Base-by-base conservation (phyloP, 1,139 yeast species). In the Oligophagozyma castellii region DNA sequence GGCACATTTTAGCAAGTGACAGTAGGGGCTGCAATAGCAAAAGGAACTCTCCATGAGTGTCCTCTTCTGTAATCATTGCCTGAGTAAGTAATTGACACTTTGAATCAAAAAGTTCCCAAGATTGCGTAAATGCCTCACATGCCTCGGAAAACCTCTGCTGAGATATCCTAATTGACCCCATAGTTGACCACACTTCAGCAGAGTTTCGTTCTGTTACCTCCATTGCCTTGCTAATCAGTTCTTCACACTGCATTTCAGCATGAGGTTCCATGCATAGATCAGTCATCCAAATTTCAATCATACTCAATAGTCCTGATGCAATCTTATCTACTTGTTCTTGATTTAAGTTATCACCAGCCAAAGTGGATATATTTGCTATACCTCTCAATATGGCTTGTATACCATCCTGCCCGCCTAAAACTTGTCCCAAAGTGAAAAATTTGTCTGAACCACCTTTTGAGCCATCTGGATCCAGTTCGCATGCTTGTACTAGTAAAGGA, bases 281-380 rank as follows among this genome's bases (percentile, higher is more conserved):
- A 1, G 99, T 92, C 98, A 89, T 89, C 95, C 96, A 89, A 36
- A 92, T 81, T 55, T 89, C 99, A 44, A 89, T 78, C 58, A 77
- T 67, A 7, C 95, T 78, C 41, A 86, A 74, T 18, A 83, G 61
- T 0, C 92, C 95, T 47, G 73, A 79, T 40, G 78, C 73, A 18
- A 78, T 52, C 42, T 68, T 63, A 21, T 51, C 52, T 1, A 48
- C 45, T 26, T 55, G 49, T 35, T 58, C 63, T 44, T 42, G 39
- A 30, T 51, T 34, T 29, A 49, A 30, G 41, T 50, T 14, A 6
- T 57, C 53, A 4, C 47, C 48, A 4, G 48, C 46, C 5, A 26
- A 23, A 7, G 33, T 29, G 2, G 70, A 56, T 32, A 67, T 65
- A 25, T 53, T 46, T 32, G 65, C 59, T 28, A 81, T 59, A 4